These are phyloP conservation scores for Scenedesmus sp. DNA, from an alignment of 163 green algal genomes.

Conservation along the genomic window DNA sequence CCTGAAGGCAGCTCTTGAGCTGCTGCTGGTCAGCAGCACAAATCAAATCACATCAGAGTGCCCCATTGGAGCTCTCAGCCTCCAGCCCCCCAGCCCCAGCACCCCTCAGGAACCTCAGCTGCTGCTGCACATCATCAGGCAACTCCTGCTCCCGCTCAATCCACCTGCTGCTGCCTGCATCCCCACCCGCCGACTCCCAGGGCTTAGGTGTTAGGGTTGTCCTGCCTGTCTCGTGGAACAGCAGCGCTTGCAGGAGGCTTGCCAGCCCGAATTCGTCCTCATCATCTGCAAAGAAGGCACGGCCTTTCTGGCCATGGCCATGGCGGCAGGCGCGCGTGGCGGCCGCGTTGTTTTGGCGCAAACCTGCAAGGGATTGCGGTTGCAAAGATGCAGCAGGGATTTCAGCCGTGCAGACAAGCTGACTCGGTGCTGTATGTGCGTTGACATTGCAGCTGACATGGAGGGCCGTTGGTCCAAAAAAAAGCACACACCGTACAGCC, in stretches of 20 bases:
- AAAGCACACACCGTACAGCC: no score
- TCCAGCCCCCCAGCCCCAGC: no score
- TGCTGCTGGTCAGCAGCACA: background rate
- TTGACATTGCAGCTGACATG: no score
- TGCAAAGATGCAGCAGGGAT: background rate
- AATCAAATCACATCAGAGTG: background rate
- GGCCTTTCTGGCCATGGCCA: background rate
- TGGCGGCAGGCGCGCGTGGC: background rate
- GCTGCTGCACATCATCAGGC: conserved; percentile 11
- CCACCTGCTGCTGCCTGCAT: background rate
- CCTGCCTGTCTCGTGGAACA: conserved; percentile 15
- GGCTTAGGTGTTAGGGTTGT: background rate
- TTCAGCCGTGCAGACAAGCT: no score
- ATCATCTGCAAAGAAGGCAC: conserved; percentile 45
- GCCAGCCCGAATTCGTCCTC: conserved; percentile 43
- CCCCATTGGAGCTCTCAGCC: background rate
- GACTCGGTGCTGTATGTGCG: no score
- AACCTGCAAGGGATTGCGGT: background rate
- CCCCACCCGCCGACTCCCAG: conserved; percentile 25
- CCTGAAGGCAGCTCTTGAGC: no score
- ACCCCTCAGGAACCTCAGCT: conserved; percentile 32
- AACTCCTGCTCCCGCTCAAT: background rate
- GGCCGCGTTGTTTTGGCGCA: conserved; percentile 33
- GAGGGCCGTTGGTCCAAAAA: no score
- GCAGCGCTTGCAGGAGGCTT: conserved; percentile 28